Percentiles rank a stretch among this genome's conserved stretches.
Conservation (phyloP, 768 basidiomycete genomes). For the Cubamyces lactineus region DNA sequence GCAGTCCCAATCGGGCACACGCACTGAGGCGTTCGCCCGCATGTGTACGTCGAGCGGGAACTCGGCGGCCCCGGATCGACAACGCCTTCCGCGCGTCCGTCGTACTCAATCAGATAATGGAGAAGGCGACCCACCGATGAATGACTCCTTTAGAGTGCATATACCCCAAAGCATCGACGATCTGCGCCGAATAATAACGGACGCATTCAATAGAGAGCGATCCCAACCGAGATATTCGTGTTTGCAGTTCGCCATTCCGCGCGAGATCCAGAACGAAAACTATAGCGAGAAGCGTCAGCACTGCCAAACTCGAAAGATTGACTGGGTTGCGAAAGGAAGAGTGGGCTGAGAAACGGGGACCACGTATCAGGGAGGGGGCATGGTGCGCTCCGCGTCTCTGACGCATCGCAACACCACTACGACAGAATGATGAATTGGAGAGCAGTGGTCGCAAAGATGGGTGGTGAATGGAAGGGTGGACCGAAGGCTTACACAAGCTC, state of each 20-base stretch:
- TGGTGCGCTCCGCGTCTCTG: too few species aligned
- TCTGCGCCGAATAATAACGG: slow-evolving; percentile 86
- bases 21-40: neutral
- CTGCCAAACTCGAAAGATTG: too few species aligned
- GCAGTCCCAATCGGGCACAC: neutral
- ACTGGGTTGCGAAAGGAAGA: too few species aligned
- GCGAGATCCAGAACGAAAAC: slow-evolving; percentile 83
- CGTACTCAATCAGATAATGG: neutral
- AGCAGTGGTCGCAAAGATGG: slow-evolving; percentile 4
- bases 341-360: too few species aligned
- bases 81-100: neutral
- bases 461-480: neutral
- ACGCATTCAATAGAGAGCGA: slow-evolving; percentile 80
- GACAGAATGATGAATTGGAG: neutral
- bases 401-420: neutral
- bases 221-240: slow-evolving; percentile 74
- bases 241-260: slow-evolving; percentile 77
- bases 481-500: slow-evolving; percentile 69
- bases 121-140: slow-evolving; percentile 60
- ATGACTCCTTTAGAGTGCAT: slow-evolving; percentile 92
- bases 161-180: slow-evolving; percentile 85
- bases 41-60: neutral
- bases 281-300: slow-evolving; percentile 35
- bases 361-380: too few species aligned
- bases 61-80: neutral